Base-by-base conservation (phyloP, 2,329 filamentous ascomycete species). In the Bipolaris cookei region DNA sequence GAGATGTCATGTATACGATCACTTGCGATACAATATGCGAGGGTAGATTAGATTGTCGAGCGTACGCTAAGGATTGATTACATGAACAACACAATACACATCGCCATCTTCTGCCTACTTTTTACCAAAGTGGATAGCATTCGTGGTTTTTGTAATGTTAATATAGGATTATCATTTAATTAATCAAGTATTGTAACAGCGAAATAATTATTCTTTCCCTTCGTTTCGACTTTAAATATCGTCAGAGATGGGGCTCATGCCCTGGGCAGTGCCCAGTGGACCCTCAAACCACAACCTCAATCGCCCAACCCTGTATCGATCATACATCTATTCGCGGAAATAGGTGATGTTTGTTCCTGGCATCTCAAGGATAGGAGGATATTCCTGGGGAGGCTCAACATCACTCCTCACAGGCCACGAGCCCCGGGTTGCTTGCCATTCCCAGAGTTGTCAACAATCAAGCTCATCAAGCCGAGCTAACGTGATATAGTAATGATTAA, bases 221-320 rank as follows among this genome's bases (percentile, higher is more conserved):
- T 45, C 10, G 10, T 13, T 28, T 34, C 2, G 10, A 21, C 4
- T 18, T 37, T 30, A 65, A n/a, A 62, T 49, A 10, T 62, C 53
- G 41, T 65, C 64, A n/a, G 50, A 50, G 30, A 79, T 54, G n/a
- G 80, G 79, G 59, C 76, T 79, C n/a, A 72, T 23, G 1, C 80
- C 80, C 64, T 80, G 76, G 0, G 81, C 68, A 3, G 76, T 72
- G 3, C 81, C 81, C 18, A 83, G 58, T 13, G 63, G 70, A 7
- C 67, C 65, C 72, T 83, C 80, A 42, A 78, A 79, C 59, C 67
- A 80, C 37, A 81, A 72, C 52, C 72, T 71, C 48, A 79, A 57
- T 54, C 78, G 70, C 71, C 82, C 80, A 1, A 82, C 76, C 14
- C 62, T 60, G 0, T 58, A 67, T 0, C 80, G 74, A 59, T 83